Conservation (phyloP, 176 grass and related monocot species). For the Juncus inflexus region DNA sequence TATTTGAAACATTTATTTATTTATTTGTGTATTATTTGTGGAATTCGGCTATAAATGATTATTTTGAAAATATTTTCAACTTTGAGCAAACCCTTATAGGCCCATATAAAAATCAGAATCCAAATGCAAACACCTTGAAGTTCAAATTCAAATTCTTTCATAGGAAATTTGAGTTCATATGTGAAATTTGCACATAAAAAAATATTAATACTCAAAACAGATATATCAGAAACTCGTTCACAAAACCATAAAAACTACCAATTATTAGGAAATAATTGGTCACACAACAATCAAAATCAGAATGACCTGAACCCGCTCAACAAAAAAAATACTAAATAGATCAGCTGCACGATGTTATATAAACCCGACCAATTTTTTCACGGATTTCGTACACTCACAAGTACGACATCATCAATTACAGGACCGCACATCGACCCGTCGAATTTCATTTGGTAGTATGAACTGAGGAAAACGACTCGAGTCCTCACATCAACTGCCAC, state of each 20-base stretch:
- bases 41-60: not conserved
- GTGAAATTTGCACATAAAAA: too few relatives aligned
- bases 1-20: not conserved
- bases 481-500: constrained; percentile 36
- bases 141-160: too few relatives aligned
- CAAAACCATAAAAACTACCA: not conserved
- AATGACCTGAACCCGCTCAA: too few relatives aligned
- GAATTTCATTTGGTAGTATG: constrained; percentile 65
- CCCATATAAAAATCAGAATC: too few relatives aligned
- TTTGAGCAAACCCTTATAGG: not conserved
- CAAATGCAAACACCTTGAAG: too few relatives aligned
- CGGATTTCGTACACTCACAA: constrained; percentile 39
- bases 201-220: too few relatives aligned
- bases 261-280: not conserved
- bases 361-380: too few relatives aligned
- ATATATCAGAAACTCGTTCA: too few relatives aligned
- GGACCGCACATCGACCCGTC: constrained; percentile 87
- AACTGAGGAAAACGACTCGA: constrained; percentile 63
- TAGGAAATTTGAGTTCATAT: too few relatives aligned
- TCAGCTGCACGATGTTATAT: too few relatives aligned
- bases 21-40: not conserved
- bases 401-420: constrained; percentile 60
- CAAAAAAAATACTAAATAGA: too few relatives aligned
- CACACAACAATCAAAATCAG: not conserved
- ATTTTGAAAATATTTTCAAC: not conserved